Evolutionary conservation across 441 rosid species (phyloP).

Genomic region (Lepidium campestre): DNA sequence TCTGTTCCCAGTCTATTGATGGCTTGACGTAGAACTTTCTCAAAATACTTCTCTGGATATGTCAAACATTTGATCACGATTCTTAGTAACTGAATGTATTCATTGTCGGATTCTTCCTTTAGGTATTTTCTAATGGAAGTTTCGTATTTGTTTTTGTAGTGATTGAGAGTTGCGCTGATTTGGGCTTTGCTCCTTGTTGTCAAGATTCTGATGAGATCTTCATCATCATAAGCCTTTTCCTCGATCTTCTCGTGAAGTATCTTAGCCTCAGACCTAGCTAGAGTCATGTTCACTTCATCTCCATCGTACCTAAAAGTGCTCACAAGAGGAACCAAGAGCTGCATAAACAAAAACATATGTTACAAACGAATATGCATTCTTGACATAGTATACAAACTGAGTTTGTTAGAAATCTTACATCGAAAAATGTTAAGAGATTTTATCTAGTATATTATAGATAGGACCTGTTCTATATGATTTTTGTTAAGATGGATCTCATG

Average conservation of each 20-base stretch:
- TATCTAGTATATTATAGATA: background rate
- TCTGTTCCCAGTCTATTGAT: constrained; percentile 75
- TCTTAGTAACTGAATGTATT: constrained; percentile 55
- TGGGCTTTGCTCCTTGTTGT: constrained; percentile 77
- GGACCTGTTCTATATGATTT: background rate
- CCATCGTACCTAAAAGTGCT: constrained; percentile 67
- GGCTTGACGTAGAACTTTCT: constrained; percentile 58
- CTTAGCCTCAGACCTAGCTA: constrained; percentile 76
- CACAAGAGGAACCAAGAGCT: constrained; percentile 75
- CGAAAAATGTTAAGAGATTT: background rate
- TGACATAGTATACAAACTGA: background rate
- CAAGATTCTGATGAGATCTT: constrained; percentile 67
- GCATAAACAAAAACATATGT: background rate
- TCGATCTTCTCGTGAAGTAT: constrained; percentile 56
- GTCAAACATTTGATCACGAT: constrained; percentile 71
- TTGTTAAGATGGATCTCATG: background rate
- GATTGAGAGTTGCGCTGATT: constrained; percentile 61
- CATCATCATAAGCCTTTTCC: constrained; percentile 54
- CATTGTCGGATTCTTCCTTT: constrained; percentile 57
- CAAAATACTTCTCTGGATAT: constrained; percentile 73
- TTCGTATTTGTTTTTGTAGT: constrained; percentile 56
- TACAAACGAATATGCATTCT: background rate
- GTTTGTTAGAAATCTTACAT: background rate
- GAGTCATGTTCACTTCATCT: constrained; percentile 52
- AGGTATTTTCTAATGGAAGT: constrained; percentile 55